A percentile compares a stretch with the other conserved stretches of the same genome.
phyloP scores from a whole-genome alignment of 2,329 filamentous ascomycete genomes.

The Lachnellula subtilissima region DNA sequence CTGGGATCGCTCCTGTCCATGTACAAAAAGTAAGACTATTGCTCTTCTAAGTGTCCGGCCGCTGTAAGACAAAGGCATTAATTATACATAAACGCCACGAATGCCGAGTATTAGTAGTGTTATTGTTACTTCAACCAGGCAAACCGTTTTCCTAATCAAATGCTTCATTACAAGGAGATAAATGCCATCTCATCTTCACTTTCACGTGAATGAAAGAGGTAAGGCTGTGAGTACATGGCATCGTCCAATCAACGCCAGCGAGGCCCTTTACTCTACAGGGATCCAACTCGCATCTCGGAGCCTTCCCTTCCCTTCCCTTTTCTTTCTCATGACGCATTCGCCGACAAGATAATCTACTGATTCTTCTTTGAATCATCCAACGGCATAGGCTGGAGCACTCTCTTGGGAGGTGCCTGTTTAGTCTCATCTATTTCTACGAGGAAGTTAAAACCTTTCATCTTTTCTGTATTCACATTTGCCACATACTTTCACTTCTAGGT shows the following conservation, averaged over 20 bases:
- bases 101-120: no score
- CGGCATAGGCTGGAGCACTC: not conserved
- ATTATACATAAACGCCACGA: no score
- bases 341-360: not conserved
- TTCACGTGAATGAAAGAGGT: not conserved
- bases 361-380: not conserved
- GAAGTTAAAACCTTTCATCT: no score
- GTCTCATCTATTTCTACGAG: no score
- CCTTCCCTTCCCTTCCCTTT: not conserved
- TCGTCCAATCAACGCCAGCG: not conserved
- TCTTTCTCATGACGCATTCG: not conserved
- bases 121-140: no score
- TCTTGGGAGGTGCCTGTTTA: no score
- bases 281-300: not conserved
- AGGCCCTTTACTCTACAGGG: not conserved
- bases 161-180: no score
- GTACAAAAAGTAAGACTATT: no score
- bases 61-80: no score
- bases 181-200: not conserved
- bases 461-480: not conserved
- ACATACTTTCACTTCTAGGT: not conserved
- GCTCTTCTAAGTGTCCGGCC: no score
- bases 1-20: no score
- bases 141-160: no score
- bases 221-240: slow-evolving; percentile 4